A percentile compares a stretch with the other conserved stretches of the same genome.
These are phyloP conservation scores for Gossypium trilobum DNA, from an alignment of 441 rosid genomes.

Conservation along the genomic window DNA sequence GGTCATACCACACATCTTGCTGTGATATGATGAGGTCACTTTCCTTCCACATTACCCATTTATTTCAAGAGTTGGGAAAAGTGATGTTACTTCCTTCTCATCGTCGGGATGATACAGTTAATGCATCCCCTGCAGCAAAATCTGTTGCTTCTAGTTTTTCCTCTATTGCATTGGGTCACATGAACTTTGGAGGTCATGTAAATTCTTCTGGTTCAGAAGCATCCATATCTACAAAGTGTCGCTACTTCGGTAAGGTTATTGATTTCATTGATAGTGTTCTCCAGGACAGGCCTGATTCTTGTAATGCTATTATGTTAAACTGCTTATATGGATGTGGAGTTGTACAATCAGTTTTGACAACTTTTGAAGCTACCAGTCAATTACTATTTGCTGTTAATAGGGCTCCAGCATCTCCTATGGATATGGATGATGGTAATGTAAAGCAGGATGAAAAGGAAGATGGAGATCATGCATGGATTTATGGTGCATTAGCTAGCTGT, in stretches of 20 bases:
- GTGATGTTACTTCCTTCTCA: constrained; percentile 91
- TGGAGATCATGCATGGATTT: constrained; percentile 73
- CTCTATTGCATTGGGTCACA: constrained; percentile 66
- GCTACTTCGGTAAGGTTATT: constrained; percentile 87
- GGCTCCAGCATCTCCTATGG: constrained; percentile 79
- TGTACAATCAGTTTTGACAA: constrained; percentile 73
- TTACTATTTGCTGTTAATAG: constrained; percentile 65
- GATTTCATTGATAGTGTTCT: constrained; percentile 84
- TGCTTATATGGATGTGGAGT: constrained; percentile 79
- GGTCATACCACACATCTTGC: constrained; percentile 77
- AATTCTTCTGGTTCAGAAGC: constrained; percentile 49
- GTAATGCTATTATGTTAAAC: constrained; percentile 81
- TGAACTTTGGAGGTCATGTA: constrained; percentile 70
- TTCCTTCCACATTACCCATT: constrained; percentile 77
- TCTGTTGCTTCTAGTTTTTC: constrained; percentile 77
- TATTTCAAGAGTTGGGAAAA: constrained; percentile 97
- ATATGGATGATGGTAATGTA: constrained; percentile 65
- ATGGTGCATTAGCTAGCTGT: constrained; percentile 85
- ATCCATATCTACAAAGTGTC: constrained; percentile 73
- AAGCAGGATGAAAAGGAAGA: constrained; percentile 66
- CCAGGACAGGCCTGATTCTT: constrained; percentile 83
- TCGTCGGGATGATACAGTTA: constrained; percentile 83
- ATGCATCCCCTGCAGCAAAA: constrained; percentile 78
- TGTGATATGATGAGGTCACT: constrained; percentile 89
- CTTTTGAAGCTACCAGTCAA: constrained; percentile 94